Evolutionary conservation across 1,284 basidiomycete species (phyloP).

Genomic region (Flammula alnicola): DNA sequence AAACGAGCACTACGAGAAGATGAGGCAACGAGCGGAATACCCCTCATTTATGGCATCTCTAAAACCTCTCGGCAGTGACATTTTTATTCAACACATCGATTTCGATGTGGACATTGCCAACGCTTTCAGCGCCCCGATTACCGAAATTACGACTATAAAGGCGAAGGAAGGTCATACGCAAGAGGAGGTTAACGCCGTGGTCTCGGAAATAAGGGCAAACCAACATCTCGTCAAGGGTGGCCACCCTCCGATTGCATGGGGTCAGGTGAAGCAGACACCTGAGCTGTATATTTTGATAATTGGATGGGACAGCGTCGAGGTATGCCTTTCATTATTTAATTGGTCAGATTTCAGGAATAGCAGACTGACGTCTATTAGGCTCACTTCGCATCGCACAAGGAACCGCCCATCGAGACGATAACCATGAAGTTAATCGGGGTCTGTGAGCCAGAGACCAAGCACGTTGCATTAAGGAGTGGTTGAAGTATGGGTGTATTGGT

Average conservation of each 20-base stretch:
- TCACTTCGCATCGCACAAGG: background rate
- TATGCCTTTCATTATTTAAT: background rate
- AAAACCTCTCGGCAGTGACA: slow-evolving; percentile 1
- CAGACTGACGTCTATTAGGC: background rate
- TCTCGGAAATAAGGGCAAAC: slow-evolving; percentile 11
- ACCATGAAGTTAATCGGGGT: background rate
- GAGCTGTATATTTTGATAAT: slow-evolving; percentile 22
- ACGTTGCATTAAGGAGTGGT: background rate
- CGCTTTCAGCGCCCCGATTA: slow-evolving; percentile 20
- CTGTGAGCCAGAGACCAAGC: background rate
- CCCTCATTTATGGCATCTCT: background rate
- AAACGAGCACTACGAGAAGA: slow-evolving; percentile 18
- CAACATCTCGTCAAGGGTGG: slow-evolving; percentile 15
- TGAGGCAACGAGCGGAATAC: slow-evolving; percentile 14
- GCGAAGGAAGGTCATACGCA: slow-evolving; percentile 9
- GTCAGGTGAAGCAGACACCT: slow-evolving; percentile 21
- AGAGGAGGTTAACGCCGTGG: slow-evolving; percentile 15
- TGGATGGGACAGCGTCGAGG: slow-evolving; percentile 32
- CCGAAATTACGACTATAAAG: slow-evolving; percentile 12
- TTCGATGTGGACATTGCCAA: slow-evolving; percentile 17
- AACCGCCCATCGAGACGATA: background rate
- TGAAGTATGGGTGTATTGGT: background rate
- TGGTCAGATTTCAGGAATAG: no score
- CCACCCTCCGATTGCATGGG: slow-evolving; percentile 21
- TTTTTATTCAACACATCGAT: slow-evolving; percentile 18